Base-by-base conservation (phyloP, 1,139 yeast species). In the Yamadazyma siamensis region DNA sequence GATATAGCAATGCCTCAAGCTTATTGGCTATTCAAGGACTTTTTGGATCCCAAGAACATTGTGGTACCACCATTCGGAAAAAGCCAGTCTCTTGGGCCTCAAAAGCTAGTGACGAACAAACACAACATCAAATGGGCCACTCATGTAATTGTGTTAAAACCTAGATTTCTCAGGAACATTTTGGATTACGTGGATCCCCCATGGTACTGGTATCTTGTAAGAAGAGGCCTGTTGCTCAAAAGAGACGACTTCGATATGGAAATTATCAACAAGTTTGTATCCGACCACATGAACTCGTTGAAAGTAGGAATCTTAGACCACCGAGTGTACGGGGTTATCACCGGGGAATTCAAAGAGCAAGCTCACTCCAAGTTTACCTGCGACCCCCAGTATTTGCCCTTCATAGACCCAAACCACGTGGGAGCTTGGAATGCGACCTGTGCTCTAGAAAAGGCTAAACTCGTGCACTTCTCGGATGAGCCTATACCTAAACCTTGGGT, bases 401-500 rank as follows among this genome's bases (percentile, higher is more conserved):
- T 54, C 34, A 36, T 50, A 7, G 33, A 42, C 9, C 49, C 47
- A 24, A 26, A 41, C n/a, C 37, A 50, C 18, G 46, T 44, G 15
- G 43, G 39, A 3, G 49, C 43, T 16, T 59, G 71, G 71, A 44
- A 57, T 29, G 53, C 66, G 3, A 17, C 32, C 2, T 35, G 41
- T 16, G 47, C 46, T 2, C 30, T 52, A 3, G 27, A 41, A 13
- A 36, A 40, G 2, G 43, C 54, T 10, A 63, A 56, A 36, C 43
- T 67, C 20, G 43, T 63, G 14, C 75, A 69, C 35, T 69, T 65
- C 39, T 61, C 70, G 0, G 74, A 69, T 40, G 55, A 63, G 0
- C 75, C 75, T 1, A 59, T 67, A 4, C 74, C 75, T 3, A 67
- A 68, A 39, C 75, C 75, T 7, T 67, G 75, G 75, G 56, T 56